A percentile compares a stretch with the other conserved stretches of the same genome.
phyloP scores from a whole-genome alignment of 768 basidiomycete genomes.

The Lactarius sp. region DNA sequence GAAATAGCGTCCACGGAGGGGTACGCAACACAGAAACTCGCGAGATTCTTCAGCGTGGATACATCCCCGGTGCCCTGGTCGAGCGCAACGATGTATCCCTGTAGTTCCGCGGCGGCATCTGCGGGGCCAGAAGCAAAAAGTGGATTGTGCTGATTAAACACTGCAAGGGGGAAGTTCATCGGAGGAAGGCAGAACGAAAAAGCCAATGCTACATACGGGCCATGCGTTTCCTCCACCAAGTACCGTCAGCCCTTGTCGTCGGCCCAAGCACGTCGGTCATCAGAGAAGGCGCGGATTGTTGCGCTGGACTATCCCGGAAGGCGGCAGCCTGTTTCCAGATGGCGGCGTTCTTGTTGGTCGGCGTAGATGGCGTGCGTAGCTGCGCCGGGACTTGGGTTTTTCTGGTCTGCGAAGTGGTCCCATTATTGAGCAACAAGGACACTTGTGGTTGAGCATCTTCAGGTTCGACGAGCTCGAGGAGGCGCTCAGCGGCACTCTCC shows the following conservation, averaged over 20 bases:
- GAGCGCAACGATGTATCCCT: constrained; percentile 49
- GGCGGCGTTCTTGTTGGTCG: constrained; percentile 49
- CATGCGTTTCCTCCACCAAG: constrained; percentile 83
- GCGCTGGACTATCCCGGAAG: constrained; percentile 77
- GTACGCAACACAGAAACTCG: constrained; percentile 57
- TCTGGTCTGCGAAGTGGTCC: constrained; percentile 39
- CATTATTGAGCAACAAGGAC: constrained; percentile 22
- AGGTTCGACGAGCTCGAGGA: constrained; percentile 81
- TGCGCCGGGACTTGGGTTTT: constrained; percentile 35
- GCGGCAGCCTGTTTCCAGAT: constrained; percentile 71
- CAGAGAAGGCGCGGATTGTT: constrained; percentile 54
- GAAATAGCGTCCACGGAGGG: constrained; percentile 49
- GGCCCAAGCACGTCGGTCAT: constrained; percentile 32
- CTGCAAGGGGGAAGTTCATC: constrained; percentile 29
- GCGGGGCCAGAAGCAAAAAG: constrained; percentile 37
- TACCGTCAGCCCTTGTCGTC: constrained; percentile 64
- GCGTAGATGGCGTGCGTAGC: constrained; percentile 53
- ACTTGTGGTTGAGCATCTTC: constrained; percentile 40
- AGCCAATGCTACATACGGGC: constrained; percentile 45
- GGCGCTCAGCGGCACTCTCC: constrained; percentile 83
- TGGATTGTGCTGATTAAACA: constrained; percentile 47
- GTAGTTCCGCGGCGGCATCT: constrained; percentile 47
- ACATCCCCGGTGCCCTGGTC: constrained; percentile 49
- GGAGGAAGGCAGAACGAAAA: background rate
- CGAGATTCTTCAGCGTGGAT: constrained; percentile 58